Conservation (phyloP, 306 rosid species). For the cucumber (Cucumis sativus) region DNA sequence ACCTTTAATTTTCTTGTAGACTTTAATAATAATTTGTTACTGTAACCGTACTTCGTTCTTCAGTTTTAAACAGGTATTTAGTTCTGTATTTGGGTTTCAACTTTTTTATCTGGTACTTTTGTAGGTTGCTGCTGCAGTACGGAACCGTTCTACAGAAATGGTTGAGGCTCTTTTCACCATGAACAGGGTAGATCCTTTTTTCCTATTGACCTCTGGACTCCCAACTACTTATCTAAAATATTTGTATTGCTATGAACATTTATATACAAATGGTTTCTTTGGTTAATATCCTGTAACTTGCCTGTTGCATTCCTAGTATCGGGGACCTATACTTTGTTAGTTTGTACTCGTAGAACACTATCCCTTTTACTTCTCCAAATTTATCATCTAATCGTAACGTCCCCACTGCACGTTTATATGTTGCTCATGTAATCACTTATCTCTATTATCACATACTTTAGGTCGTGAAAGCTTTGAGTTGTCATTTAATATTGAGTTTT, state of each 20-base stretch:
- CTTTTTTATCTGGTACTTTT: constrained; percentile 5
- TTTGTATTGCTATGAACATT: not conserved
- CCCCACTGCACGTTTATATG: not conserved
- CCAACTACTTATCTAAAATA: not conserved
- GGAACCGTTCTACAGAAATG: constrained; percentile 65
- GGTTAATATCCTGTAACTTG: not conserved
- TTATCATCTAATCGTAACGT: not conserved
- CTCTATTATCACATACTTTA: not conserved
- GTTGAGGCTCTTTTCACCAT: constrained; percentile 88
- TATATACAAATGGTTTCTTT: not conserved
- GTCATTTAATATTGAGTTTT: not conserved
- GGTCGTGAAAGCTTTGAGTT: not conserved
- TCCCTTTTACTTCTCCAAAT: not conserved
- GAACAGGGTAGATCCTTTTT: constrained; percentile 47
- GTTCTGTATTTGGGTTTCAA: not conserved
- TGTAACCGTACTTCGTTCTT: not conserved
- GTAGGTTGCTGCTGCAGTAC: constrained; percentile 67
- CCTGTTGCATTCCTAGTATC: not conserved
- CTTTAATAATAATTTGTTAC: not conserved
- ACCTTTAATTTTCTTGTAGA: not conserved
- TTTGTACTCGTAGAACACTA: not conserved
- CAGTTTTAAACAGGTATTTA: not conserved
- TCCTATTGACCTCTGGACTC: not conserved
- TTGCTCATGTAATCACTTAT: not conserved
- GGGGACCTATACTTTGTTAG: not conserved